A percentile compares a stretch with the other conserved stretches of the same genome.
phyloP scores from a whole-genome alignment of 352 stramenopile genomes.

The Globisporangium iwayamae region DNA sequence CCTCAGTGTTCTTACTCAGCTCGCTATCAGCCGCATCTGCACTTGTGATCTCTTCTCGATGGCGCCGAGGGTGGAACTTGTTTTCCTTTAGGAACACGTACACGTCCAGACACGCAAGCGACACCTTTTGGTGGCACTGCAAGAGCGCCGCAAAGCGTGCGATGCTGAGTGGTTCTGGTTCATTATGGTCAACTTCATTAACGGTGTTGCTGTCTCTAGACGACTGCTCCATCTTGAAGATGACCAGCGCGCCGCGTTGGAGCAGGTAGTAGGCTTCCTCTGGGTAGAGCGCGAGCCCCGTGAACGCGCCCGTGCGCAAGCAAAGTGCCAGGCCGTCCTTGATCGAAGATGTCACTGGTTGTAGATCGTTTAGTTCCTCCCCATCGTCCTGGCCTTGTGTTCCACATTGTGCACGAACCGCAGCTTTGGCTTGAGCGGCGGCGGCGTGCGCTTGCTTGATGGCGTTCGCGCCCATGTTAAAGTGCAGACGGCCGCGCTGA shows the following conservation, averaged over 20 bases:
- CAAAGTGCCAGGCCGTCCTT: background rate
- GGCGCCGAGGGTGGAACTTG: constrained; percentile 62
- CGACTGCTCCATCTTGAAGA: constrained; percentile 32
- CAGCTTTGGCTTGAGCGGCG: background rate
- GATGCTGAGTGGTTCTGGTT: constrained; percentile 16
- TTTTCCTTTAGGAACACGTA: constrained; percentile 65
- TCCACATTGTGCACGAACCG: background rate
- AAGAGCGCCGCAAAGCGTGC: constrained; percentile 29
- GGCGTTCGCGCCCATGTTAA: constrained; percentile 62
- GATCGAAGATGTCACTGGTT: background rate
- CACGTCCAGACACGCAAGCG: constrained; percentile 39
- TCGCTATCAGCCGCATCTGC: background rate
- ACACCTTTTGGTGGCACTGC: constrained; percentile 24
- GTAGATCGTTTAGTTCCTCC: background rate
- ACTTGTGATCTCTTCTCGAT: constrained; percentile 1
- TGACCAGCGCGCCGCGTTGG: constrained; percentile 39
- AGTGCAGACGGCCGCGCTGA: constrained; percentile 67
- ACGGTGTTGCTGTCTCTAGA: background rate
- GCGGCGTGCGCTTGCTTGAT: constrained; percentile 31
- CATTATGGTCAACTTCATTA: background rate
- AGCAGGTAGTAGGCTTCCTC: constrained; percentile 72
- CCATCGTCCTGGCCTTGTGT: background rate
- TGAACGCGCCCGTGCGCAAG: constrained; percentile 42
- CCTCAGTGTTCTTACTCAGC: background rate
- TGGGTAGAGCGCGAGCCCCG: constrained; percentile 56